Conservation (phyloP, 495 filamentous ascomycete genomes). For the Neurospora hispaniola region DNA sequence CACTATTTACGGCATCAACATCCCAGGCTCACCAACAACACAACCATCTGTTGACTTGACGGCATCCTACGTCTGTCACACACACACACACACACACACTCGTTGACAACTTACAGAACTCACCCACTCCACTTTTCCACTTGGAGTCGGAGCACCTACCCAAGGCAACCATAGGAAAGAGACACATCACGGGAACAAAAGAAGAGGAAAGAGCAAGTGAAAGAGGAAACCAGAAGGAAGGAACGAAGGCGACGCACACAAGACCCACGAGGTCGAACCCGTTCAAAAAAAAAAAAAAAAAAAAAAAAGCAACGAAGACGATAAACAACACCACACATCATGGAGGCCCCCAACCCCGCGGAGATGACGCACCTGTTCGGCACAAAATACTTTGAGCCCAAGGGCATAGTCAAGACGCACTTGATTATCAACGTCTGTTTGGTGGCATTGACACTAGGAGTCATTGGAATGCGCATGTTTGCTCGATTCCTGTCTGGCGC, state of each 20-base stretch:
- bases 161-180: not conserved
- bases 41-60: not conserved
- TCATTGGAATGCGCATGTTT: conserved; percentile 10
- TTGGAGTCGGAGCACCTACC: not conserved
- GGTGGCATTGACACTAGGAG: conserved; percentile 3
- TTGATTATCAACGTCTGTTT: conserved; percentile 16
- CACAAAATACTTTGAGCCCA: not conserved
- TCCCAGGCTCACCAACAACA: not conserved
- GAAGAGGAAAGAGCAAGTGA: not conserved
- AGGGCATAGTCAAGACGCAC: conserved; percentile 6
- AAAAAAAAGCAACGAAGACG: not conserved
- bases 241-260: not conserved
- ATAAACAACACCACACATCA: not conserved
- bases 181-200: not conserved
- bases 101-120: not conserved
- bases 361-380: not conserved
- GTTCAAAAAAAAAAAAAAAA: not conserved
- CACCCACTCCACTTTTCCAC: not conserved
- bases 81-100: not conserved
- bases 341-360: not conserved
- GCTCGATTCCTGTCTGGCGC: conserved; percentile 11
- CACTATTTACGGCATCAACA: not conserved
- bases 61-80: not conserved
- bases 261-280: not conserved
- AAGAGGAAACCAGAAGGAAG: not conserved